Evolutionary conservation across 345 rosid genomes (phyloP), one percentile per base, ranked within the genome.

Genomic region (Citrus sp.): DNA sequence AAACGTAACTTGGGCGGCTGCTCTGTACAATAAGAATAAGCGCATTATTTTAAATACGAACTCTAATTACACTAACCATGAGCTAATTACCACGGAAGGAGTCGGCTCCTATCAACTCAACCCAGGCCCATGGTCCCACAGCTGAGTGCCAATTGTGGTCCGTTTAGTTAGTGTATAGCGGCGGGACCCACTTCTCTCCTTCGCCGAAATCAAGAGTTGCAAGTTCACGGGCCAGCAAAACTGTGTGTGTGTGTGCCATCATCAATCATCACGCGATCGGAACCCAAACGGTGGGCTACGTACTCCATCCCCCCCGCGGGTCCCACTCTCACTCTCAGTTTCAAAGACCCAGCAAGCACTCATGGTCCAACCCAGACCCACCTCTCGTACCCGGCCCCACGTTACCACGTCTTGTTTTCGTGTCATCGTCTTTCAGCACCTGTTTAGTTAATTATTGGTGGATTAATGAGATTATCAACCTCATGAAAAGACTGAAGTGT

Each of bases 251-350:
- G 21, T 1, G 34, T 0, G 67, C 67, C 67, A 73, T 73, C 77
- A 73, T 35, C 56, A 40, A 72, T 70, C 73, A 46, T 70, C 59
- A 70, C 74, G 58, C 74, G 38, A 13, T 38, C 28, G 42, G 42
- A 4, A 27, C 46, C 21, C 9, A 5, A 24, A 62, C 59, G 5
- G 40, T 13, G 9, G 66, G 49, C 28, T 22, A 58, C 76, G 76
- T 35, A 34, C 60, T 9, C 28, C 74, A 70, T 13, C 7, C 6
- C 34, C 51, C 51, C 58, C 6, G 8, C 5, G 56, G 77, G 68
- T 40, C 77, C 77, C 77, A 74, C 77, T 10, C 6, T 27, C 46
- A 42, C 60, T 62, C 70, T 58, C 77, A 16, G 27, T 54, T 61
- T 38, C 58, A 1, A 61, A 7, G 32, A 35, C 25, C 30, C 67